Percentiles rank a stretch among this genome's conserved stretches.
Evolutionary conservation across 805 yeast species (phyloP).

Genomic region (Cyberlindnera mississippiensis): DNA sequence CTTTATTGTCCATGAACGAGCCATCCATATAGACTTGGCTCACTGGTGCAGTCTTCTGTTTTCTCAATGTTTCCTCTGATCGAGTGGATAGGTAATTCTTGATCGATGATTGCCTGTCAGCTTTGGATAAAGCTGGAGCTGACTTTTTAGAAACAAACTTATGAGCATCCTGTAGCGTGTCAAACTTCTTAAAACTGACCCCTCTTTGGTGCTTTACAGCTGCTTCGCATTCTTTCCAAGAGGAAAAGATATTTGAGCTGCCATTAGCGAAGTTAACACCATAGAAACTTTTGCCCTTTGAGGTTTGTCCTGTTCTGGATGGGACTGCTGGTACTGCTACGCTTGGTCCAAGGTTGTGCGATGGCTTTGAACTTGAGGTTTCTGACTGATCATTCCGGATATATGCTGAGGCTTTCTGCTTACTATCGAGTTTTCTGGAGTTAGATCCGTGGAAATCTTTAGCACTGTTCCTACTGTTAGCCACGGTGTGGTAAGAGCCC

Average conservation of each 20-base stretch:
- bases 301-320: background rate
- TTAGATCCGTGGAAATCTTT: slow-evolving; percentile 21
- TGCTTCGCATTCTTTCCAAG: slow-evolving; percentile 33
- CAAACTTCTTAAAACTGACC: slow-evolving; percentile 42
- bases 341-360: background rate
- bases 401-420: slow-evolving; percentile 4
- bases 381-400: background rate
- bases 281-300: slow-evolving; percentile 21
- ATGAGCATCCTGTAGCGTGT: slow-evolving; percentile 14
- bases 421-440: slow-evolving; percentile 40
- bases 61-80: slow-evolving; percentile 1
- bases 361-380: background rate
- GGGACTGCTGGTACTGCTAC: background rate
- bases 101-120: slow-evolving; percentile 2
- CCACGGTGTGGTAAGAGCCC: slow-evolving; percentile 47
- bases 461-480: slow-evolving; percentile 40
- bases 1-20: slow-evolving; percentile 54
- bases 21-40: slow-evolving; percentile 69
- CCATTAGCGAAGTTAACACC: slow-evolving; percentile 31
- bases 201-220: slow-evolving; percentile 33
- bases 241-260: slow-evolving; percentile 25
- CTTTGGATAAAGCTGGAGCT: background rate
- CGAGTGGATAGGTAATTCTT: slow-evolving; percentile 3
- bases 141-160: slow-evolving; percentile 7
- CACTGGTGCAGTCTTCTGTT: slow-evolving; percentile 8